Conservation (phyloP, 1,284 basidiomycete genomes). For the Cutaneotrichosporon dermatis region DNA sequence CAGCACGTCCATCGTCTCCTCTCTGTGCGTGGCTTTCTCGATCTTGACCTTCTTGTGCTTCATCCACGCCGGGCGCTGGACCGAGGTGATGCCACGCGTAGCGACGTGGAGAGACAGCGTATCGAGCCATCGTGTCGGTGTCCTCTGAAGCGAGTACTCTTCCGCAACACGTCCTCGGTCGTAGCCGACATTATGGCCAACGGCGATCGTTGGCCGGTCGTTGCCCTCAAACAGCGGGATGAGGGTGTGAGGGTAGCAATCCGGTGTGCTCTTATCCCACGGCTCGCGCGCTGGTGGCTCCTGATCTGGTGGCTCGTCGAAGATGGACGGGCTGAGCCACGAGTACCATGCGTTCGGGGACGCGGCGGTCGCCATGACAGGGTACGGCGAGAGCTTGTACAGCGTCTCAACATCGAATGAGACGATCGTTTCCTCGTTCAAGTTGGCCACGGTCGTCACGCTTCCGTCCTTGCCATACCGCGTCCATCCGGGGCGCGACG, state of each 20-base stretch:
- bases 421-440: constrained; percentile 64
- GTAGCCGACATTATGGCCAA: constrained; percentile 95
- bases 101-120: constrained; percentile 95
- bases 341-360: constrained; percentile 84
- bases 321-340: constrained; percentile 92
- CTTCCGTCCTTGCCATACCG: constrained; percentile 57
- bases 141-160: constrained; percentile 72
- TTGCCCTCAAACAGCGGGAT: constrained; percentile 36
- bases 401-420: constrained; percentile 94
- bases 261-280: constrained; percentile 30
- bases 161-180: constrained; percentile 79
- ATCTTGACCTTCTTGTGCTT: constrained; percentile 59
- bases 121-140: constrained; percentile 80
- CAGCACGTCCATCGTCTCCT: constrained; percentile 40
- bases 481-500: constrained; percentile 78
- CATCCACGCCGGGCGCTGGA: constrained; percentile 90
- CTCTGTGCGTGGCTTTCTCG: constrained; percentile 41
- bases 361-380: constrained; percentile 86
- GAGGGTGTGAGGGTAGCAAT: constrained; percentile 32
- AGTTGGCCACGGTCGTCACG: constrained; percentile 33
- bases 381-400: constrained; percentile 72
- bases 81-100: constrained; percentile 88
- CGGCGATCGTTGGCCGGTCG: constrained; percentile 60
- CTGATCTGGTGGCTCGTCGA: constrained; percentile 51
- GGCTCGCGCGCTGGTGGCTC: constrained; percentile 8